Evolutionary conservation across 352 stramenopile species (phyloP).

Genomic region (Phytophthora agathidicida): DNA sequence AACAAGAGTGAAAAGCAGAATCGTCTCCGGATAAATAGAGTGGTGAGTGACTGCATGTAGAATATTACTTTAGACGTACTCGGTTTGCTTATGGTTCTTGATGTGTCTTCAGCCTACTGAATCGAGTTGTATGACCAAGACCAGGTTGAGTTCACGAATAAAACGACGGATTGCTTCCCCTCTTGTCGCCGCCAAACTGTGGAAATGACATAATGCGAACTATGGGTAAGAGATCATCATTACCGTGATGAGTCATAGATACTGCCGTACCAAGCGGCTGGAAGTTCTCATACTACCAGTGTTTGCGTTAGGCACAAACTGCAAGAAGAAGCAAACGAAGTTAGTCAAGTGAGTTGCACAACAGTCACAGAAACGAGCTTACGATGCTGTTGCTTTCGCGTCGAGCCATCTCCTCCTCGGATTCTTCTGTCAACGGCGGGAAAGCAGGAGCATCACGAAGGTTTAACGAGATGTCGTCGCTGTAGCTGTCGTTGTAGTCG

Average conservation of each 20-base stretch:
- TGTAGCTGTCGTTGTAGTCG: slow-evolving; percentile 41
- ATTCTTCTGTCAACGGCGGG: slow-evolving; percentile 55
- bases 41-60: slow-evolving; percentile 20
- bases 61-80: slow-evolving; percentile 17
- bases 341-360: slow-evolving; percentile 2
- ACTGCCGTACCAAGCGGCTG: slow-evolving; percentile 15
- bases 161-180: slow-evolving; percentile 12
- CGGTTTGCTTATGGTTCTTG: not conserved
- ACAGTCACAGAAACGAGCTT: not conserved
- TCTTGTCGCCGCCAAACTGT: slow-evolving; percentile 24
- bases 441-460: slow-evolving; percentile 20
- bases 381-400: slow-evolving; percentile 65
- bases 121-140: no score
- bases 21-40: slow-evolving; percentile 9
- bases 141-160: no score
- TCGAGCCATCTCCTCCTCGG: slow-evolving; percentile 65
- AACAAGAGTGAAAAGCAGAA: slow-evolving; percentile 22
- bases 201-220: not conserved
- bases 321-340: not conserved
- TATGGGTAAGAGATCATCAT: not conserved
- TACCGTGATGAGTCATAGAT: not conserved
- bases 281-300: slow-evolving; percentile 7
- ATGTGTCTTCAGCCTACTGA: no score
- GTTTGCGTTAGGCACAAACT: slow-evolving; percentile 29
- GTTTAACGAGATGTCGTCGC: slow-evolving; percentile 14